A percentile compares a stretch with the other conserved stretches of the same genome.
phyloP scores from a whole-genome alignment of 2,329 filamentous ascomycete species.

The Podosphaera aphanis region DNA sequence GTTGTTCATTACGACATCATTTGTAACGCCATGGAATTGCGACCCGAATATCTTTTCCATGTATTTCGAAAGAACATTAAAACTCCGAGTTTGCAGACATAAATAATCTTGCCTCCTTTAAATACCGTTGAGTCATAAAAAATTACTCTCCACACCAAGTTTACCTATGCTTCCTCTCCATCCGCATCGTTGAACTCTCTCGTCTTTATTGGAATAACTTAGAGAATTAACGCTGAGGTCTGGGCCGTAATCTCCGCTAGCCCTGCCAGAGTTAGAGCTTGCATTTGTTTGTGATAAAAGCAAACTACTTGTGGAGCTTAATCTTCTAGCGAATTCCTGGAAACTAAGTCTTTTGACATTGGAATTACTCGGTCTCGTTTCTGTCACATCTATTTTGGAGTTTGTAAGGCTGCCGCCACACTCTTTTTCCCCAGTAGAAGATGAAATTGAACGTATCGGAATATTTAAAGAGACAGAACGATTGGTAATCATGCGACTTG shows the following conservation, averaged over 20 bases:
- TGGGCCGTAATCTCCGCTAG: slow-evolving; percentile 9
- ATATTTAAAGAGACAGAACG: slow-evolving; percentile 12
- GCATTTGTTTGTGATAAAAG: slow-evolving; percentile 34
- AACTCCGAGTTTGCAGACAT: no score
- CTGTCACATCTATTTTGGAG: slow-evolving; percentile 6
- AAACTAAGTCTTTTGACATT: slow-evolving; percentile 36
- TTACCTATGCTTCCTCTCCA: slow-evolving; percentile 35
- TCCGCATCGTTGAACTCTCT: slow-evolving; percentile 22
- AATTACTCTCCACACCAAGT: slow-evolving; percentile 28
- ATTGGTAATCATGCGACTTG: slow-evolving; percentile 5
- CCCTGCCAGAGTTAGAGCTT: slow-evolving; percentile 11
- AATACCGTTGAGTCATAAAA: no score
- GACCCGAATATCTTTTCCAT: no score
- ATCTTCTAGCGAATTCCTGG: slow-evolving; percentile 33
- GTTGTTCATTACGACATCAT: no score
- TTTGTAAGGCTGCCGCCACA: slow-evolving; percentile 4
- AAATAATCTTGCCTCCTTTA: no score
- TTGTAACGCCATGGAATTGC: no score
- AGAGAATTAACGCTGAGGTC: slow-evolving; percentile 2
- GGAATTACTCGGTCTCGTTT: slow-evolving; percentile 27
- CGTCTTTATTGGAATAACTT: slow-evolving; percentile 1
- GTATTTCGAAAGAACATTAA: no score
- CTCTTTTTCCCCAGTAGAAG: slow-evolving; percentile 9
- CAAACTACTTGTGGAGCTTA: slow-evolving; percentile 37
- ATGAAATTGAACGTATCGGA: slow-evolving; percentile 12